phyloP scores from a whole-genome alignment of 768 basidiomycete genomes.

The Cubamyces lactineus region DNA sequence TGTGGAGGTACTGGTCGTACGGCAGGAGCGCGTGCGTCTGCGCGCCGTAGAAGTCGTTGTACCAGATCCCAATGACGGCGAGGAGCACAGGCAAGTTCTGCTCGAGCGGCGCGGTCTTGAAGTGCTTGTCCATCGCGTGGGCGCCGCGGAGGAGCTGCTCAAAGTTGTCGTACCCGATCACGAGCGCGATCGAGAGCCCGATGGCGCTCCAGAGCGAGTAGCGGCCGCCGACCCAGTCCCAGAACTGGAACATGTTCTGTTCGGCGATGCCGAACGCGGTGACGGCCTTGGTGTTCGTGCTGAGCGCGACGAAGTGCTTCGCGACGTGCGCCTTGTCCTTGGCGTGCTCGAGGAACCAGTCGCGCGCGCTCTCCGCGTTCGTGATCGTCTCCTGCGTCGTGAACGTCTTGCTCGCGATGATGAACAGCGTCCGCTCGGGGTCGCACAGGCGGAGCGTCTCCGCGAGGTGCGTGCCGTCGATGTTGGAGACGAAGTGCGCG shows the following conservation, averaged over 20 bases:
- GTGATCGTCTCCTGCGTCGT: conserved; percentile 99
- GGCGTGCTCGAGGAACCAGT: conserved; percentile 89
- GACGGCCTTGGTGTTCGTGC: conserved; percentile 94
- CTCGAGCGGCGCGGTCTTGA: conserved; percentile 86
- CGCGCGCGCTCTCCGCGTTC: conserved; percentile 91
- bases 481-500: conserved; percentile 93
- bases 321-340: conserved; percentile 91
- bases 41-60: conserved; percentile 97
- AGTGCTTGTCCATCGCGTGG: conserved; percentile 98
- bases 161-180: conserved; percentile 94
- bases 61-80: conserved; percentile 93
- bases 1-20: conserved; percentile 99
- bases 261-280: conserved; percentile 89
- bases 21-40: conserved; percentile 96
- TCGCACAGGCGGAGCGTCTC: conserved; percentile 83
- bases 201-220: conserved; percentile 99
- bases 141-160: conserved; percentile 88
- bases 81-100: conserved; percentile 90
- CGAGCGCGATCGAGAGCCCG: conserved; percentile 91
- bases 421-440: conserved; percentile 93
- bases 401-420: conserved; percentile 99
- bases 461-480: conserved; percentile 96
- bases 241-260: conserved; percentile 99
- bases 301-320: conserved; percentile 98
- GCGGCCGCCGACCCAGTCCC: conserved; percentile 99